Evolutionary conservation across 257 asterid species (phyloP).

Genomic region (Dorcoceras hygrometricum): DNA sequence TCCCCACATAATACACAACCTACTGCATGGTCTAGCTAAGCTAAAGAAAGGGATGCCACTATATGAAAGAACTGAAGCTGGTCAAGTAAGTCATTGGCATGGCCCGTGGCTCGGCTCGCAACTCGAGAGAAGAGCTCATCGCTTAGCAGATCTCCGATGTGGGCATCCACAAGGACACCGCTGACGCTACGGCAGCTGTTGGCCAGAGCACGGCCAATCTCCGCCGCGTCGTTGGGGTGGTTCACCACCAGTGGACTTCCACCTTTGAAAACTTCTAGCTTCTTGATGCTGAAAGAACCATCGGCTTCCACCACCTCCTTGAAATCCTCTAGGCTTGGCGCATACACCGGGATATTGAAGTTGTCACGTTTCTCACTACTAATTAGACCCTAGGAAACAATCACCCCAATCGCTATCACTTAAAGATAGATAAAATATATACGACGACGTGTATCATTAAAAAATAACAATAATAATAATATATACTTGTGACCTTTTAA

Average conservation of each 20-base stretch:
- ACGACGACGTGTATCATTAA: no score
- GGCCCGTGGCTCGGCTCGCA: slow-evolving; percentile 56
- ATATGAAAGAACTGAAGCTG: slow-evolving; percentile 82
- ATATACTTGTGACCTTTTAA: no score
- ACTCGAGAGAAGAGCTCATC: slow-evolving; percentile 72
- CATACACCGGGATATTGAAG: slow-evolving; percentile 90
- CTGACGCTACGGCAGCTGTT: slow-evolving; percentile 80
- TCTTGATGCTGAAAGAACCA: slow-evolving; percentile 64
- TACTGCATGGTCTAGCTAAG: slow-evolving; percentile 15
- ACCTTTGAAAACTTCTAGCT: slow-evolving; percentile 71
- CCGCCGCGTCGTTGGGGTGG: slow-evolving; percentile 74
- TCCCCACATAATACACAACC: background rate
- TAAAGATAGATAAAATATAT: no score
- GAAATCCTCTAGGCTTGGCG: slow-evolving; percentile 87
- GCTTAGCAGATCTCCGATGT: slow-evolving; percentile 72
- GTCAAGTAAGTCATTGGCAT: slow-evolving; percentile 71
- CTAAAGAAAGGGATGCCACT: slow-evolving; percentile 85
- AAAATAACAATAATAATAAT: no score
- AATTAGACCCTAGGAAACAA: slow-evolving; percentile 55
- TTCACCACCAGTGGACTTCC: slow-evolving; percentile 93
- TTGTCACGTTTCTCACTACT: slow-evolving; percentile 68
- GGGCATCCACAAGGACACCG: slow-evolving; percentile 94
- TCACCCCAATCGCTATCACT: no score
- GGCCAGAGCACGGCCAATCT: slow-evolving; percentile 85
- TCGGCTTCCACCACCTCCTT: slow-evolving; percentile 81